Base-by-base conservation (phyloP, 2,329 filamentous ascomycete species). In the Penicillium vulpinum region DNA sequence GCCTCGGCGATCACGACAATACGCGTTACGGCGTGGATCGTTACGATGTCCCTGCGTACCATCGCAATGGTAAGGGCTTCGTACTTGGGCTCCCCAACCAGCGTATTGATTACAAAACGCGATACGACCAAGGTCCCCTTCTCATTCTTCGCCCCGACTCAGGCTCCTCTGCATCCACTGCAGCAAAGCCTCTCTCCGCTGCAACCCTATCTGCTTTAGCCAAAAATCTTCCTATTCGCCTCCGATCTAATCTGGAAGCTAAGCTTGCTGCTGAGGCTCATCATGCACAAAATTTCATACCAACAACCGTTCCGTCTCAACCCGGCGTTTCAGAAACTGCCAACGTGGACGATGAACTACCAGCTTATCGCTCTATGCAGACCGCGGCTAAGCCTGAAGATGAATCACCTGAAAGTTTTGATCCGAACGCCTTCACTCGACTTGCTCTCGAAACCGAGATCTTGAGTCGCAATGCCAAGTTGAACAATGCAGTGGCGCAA, bases 1-100 rank as follows among this genome's bases (percentile, higher is more conserved):
- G 79, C 40, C 86, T 85, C 67, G 92, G 93, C 0, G 93, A 97
- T 67, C 78, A 82, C 5, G 82, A 91, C 46, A 91, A 94, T 62
- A 73, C 88, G 43, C 82, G 83, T 26, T 97, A 92, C 70, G 90
- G 90, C 2, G 83, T 84, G 28, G 81, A 96, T 70, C 85, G 84
- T 35, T 89, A 89, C 62, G 83, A 82, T 52, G 76, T 95, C 11
- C 91, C 92, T 0, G 67, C 75, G 2, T 97, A 95, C 69, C 81
- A 82, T 59, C 86, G 91, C 6, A 77, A 78, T 59, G 90, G 91
- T 15, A 78, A 79, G 54, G 91, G 91, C 2, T 81, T 80, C 56
- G 78, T 97, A 1, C 73, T 97, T 13, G 93, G 92, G 0, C 77
- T 88, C 0, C 71, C 78, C 1, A 76, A 77, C 2, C 79, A 88